Percentiles rank a stretch among this genome's conserved stretches.
phyloP scores from a whole-genome alignment of 2,329 filamentous ascomycete genomes.

The Alternaria sp. region DNA sequence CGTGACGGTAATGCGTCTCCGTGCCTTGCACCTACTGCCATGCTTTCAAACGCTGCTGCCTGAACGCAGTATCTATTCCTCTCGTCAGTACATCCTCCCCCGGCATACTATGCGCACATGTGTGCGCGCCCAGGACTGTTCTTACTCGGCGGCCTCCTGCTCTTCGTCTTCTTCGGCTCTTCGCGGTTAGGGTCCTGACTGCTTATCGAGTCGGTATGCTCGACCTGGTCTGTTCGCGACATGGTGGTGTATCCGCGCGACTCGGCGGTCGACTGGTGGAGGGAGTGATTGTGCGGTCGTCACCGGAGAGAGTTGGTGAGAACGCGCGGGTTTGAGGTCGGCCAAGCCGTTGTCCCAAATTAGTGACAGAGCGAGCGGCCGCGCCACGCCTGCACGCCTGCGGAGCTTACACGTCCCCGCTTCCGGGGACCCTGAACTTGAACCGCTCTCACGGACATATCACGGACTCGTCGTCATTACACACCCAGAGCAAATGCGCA shows the following conservation, averaged over 20 bases:
- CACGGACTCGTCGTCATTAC: background rate
- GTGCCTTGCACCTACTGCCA: conserved; percentile 79
- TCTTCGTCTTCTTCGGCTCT: conserved; percentile 75
- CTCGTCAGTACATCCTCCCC: conserved; percentile 26
- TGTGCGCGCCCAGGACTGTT: conserved; percentile 11
- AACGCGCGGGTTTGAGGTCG: conserved; percentile 32
- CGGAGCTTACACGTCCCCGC: conserved; percentile 26
- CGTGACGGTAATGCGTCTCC: background rate
- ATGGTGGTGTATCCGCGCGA: conserved; percentile 47
- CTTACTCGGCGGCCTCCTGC: conserved; percentile 87
- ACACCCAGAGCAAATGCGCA: background rate
- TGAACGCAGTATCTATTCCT: conserved; percentile 84
- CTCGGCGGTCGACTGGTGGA: conserved; percentile 37
- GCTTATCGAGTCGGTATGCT: conserved; percentile 54
- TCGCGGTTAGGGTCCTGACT: conserved; percentile 53
- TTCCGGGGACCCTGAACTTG: conserved; percentile 27
- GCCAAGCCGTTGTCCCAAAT: conserved; percentile 33
- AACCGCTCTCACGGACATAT: background rate
- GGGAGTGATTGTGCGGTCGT: conserved; percentile 19
- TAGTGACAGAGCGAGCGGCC: conserved; percentile 30
- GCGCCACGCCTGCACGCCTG: conserved; percentile 27
- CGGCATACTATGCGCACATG: background rate
- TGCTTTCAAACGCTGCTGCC: conserved; percentile 95
- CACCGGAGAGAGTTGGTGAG: conserved; percentile 16
- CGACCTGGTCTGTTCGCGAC: conserved; percentile 57